These are phyloP conservation scores for Diaporthe australafricana DNA, from an alignment of 2,329 filamentous ascomycete genomes.

Conservation along the genomic window DNA sequence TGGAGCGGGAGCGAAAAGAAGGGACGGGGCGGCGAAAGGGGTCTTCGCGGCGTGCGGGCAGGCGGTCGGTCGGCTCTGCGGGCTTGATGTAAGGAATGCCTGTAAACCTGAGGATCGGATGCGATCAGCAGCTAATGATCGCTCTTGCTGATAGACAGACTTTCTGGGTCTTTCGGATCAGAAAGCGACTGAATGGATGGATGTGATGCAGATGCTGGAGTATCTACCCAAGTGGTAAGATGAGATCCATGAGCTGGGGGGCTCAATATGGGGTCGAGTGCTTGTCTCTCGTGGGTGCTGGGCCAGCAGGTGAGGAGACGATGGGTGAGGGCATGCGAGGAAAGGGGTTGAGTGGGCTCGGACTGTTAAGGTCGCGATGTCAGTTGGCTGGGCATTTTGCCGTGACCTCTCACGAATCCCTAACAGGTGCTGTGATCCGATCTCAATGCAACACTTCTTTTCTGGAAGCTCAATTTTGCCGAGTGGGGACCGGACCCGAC, in stretches of 20 bases:
- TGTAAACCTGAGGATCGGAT: background rate
- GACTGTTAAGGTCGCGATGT: slow-evolving; percentile 26
- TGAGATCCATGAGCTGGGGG: slow-evolving; percentile 18
- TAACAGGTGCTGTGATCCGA: slow-evolving; percentile 3
- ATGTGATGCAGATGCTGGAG: slow-evolving; percentile 19
- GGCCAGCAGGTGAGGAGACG: slow-evolving; percentile 2
- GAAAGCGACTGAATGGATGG: background rate
- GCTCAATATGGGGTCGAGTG: slow-evolving; percentile 16
- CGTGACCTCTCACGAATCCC: background rate
- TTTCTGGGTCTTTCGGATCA: slow-evolving; percentile 8
- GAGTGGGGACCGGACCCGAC: slow-evolving; percentile 22
- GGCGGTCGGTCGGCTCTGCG: background rate
- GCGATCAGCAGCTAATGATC: background rate
- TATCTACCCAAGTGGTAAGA: slow-evolving; percentile 1
- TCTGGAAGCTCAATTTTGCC: slow-evolving; percentile 26
- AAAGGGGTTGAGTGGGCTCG: slow-evolving; percentile 23
- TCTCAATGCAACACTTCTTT: slow-evolving; percentile 17
- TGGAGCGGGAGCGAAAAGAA: slow-evolving; percentile 33
- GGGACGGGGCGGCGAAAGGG: slow-evolving; percentile 26
- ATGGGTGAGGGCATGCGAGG: background rate
- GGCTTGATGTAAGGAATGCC: background rate
- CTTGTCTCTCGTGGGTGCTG: background rate
- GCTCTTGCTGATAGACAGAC: slow-evolving; percentile 6
- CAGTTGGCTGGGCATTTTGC: background rate
- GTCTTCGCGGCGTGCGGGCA: slow-evolving; percentile 19